phyloP scores from a whole-genome alignment of 176 grass and related monocot genomes.

The Oryza meridionalis region DNA sequence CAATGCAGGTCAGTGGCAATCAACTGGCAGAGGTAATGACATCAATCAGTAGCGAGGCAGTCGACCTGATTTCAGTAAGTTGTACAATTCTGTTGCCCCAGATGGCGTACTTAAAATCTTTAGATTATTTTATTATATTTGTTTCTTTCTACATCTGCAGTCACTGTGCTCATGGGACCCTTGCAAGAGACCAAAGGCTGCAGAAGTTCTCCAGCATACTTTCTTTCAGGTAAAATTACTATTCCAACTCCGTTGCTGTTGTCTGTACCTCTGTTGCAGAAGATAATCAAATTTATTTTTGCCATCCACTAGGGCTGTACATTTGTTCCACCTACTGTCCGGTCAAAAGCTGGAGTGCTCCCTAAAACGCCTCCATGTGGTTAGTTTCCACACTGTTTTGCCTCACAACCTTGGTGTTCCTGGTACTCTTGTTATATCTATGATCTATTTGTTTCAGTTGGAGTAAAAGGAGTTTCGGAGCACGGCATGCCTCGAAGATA shows the following conservation, averaged over 20 bases:
- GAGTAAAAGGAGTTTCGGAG: slow-evolving; percentile 57
- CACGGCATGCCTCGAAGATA: slow-evolving; percentile 55
- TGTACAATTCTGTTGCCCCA: slow-evolving; percentile 11
- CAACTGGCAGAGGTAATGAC: slow-evolving; percentile 69
- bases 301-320: slow-evolving; percentile 38
- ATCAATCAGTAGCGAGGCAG: slow-evolving; percentile 70
- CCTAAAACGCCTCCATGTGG: slow-evolving; percentile 87
- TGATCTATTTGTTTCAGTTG: slow-evolving; percentile 50
- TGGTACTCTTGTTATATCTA: slow-evolving; percentile 21
- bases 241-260: neutral
- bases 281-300: slow-evolving; percentile 29
- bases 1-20: slow-evolving; percentile 56
- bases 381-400: slow-evolving; percentile 46
- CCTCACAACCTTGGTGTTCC: neutral
- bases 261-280: slow-evolving; percentile 22
- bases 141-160: slow-evolving; percentile 41
- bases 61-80: slow-evolving; percentile 84
- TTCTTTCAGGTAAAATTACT: slow-evolving; percentile 78
- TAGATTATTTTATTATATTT: neutral
- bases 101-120: slow-evolving; percentile 3
- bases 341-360: slow-evolving; percentile 53
- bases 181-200: slow-evolving; percentile 85
- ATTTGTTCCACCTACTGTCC: slow-evolving; percentile 60
- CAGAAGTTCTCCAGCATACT: slow-evolving; percentile 79
- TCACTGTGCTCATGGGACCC: slow-evolving; percentile 93